phyloP scores from a whole-genome alignment of 495 filamentous ascomycete genomes.

The Barbatosphaeria neglecta region DNA sequence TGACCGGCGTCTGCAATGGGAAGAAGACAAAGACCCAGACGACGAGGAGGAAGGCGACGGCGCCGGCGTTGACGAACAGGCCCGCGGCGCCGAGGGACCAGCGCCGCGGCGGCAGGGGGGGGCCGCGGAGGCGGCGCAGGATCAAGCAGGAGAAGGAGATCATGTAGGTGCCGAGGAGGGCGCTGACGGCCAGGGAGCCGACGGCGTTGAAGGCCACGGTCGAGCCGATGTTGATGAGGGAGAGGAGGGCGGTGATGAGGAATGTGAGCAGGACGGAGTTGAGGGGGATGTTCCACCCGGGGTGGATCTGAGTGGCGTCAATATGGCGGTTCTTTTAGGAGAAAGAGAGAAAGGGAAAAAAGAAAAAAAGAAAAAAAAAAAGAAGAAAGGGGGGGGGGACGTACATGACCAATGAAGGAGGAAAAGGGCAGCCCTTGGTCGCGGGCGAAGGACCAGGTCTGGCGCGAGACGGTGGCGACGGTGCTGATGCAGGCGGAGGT shows the following conservation, averaged over 20 bases:
- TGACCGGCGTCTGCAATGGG: slow-evolving; percentile 22
- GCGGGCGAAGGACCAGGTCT: slow-evolving; percentile 49
- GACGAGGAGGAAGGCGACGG: slow-evolving; percentile 19
- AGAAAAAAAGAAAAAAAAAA: background rate
- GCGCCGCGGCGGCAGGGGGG: slow-evolving; percentile 26
- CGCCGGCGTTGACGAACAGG: slow-evolving; percentile 20
- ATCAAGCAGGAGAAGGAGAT: slow-evolving; percentile 22
- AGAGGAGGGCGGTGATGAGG: slow-evolving; percentile 39
- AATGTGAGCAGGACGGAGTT: slow-evolving; percentile 39
- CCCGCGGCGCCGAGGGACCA: slow-evolving; percentile 26
- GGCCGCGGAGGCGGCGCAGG: slow-evolving; percentile 17
- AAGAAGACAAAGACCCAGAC: slow-evolving; percentile 32
- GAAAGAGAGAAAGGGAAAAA: background rate
- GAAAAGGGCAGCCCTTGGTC: slow-evolving; percentile 50
- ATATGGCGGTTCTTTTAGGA: background rate
- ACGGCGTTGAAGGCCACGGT: slow-evolving; percentile 44
- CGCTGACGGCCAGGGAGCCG: slow-evolving; percentile 32
- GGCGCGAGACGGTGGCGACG: slow-evolving; percentile 41
- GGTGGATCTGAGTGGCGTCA: slow-evolving; percentile 10
- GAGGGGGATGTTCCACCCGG: slow-evolving; percentile 37
- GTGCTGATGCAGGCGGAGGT: slow-evolving; percentile 35
- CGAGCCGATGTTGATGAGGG: slow-evolving; percentile 50
- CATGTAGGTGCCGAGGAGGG: slow-evolving; percentile 36
- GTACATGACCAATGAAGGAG: slow-evolving; percentile 29
- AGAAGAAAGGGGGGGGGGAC: background rate